A percentile compares a stretch with the other conserved stretches of the same genome.
Conservation (phyloP, 306 rosid genomes). For the Malus sylvestris region DNA sequence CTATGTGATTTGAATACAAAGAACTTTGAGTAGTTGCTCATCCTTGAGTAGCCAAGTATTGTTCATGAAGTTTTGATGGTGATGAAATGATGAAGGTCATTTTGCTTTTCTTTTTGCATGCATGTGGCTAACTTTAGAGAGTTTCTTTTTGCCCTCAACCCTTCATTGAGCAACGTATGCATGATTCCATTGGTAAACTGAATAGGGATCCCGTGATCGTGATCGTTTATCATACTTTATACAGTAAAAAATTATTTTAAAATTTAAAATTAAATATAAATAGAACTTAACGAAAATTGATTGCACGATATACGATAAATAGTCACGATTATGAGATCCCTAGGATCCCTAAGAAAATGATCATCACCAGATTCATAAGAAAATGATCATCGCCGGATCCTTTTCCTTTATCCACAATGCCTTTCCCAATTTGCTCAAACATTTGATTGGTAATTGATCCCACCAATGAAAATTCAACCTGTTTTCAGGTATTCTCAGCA, state of each 20-base stretch:
- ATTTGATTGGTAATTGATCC: not conserved
- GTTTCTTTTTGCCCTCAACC: conserved; percentile 25
- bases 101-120: not conserved
- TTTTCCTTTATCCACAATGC: not conserved
- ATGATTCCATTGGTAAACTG: not conserved
- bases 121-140: conserved; percentile 6
- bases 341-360: too few species aligned
- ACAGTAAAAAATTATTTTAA: too few species aligned
- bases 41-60: too few species aligned
- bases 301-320: too few species aligned
- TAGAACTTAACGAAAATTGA: too few species aligned
- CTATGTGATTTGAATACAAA: too few species aligned
- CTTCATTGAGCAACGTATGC: conserved; percentile 21
- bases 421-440: not conserved
- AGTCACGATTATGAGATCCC: too few species aligned
- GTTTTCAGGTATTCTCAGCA: not conserved
- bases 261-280: too few species aligned
- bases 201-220: not conserved
- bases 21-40: too few species aligned
- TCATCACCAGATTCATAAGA: too few species aligned
- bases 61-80: not conserved
- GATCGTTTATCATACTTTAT: too few species aligned
- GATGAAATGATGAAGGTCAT: conserved; percentile 25
- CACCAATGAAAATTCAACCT: not conserved
- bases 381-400: too few species aligned